Base-by-base conservation (phyloP, 2,329 filamentous ascomycete species). In the Colletotrichum paranaense region DNA sequence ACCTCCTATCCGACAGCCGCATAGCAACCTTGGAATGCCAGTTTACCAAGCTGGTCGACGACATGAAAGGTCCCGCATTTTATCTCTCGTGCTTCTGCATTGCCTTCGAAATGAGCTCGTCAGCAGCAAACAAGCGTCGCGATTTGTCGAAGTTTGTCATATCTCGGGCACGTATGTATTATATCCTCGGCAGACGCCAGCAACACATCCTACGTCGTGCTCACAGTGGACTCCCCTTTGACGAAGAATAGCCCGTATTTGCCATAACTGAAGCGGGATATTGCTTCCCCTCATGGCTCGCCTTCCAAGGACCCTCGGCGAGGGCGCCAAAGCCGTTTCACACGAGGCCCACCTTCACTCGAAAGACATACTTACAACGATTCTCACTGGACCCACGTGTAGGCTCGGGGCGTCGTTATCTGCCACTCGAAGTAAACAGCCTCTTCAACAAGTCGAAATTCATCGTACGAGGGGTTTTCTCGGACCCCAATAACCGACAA, bases 61-160 rank as follows among this genome's bases (percentile, higher is more conserved):
- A 32, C 26, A 65, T 62, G 56, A 24, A 62, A 57, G 60, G 56
- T 65, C 58, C 60, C 56, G 56, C 67, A 28, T 53, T 28, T 32
- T 30, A 24, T 35, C 57, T 58, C 22, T 52, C 28, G 24, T 52
- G 19, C 49, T 16, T 46, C 49, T 42, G 42, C 26, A 5, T 30
- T 42, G 14, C 35, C 14, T 22, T 56, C 24, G 35, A 22, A 60
- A 32, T 11, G 9, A 62, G 11, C 60, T n/a, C 32, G 49, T 62
- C 57, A 53, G 26, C 35, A 35, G 22, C 12, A 22, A 53, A 46
- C 5, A 14, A 46, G 35, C 57, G 56, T 26, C 35, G 38, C 46
- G 35, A 35, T 38, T 11, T n/a, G 32, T 56, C 63, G 22, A 57
- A 57, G 56, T 56, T 68, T 4, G 63, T 71, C 63, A 38, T 42